Percentiles rank a stretch among this genome's conserved stretches.
These are phyloP conservation scores for Paecilomyces niveus DNA, from an alignment of 2,329 filamentous ascomycete genomes.

Conservation along the genomic window DNA sequence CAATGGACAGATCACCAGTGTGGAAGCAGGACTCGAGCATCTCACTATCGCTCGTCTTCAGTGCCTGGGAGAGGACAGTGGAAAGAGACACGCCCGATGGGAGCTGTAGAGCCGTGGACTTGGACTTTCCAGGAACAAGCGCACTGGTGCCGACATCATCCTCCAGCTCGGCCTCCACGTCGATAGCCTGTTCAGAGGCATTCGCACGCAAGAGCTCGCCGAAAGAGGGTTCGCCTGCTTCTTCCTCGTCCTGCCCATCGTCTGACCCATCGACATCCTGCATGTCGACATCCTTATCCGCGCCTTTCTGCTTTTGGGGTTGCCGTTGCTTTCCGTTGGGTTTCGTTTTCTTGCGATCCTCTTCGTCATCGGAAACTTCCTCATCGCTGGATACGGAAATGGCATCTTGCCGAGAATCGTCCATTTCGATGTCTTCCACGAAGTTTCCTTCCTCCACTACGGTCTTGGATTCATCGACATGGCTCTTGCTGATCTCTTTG, in stretches of 20 bases:
- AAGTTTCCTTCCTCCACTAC: conserved; percentile 46
- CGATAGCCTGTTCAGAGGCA: conserved; percentile 61
- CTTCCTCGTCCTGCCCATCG: conserved; percentile 31
- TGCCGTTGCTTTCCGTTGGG: background rate
- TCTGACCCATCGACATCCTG: conserved; percentile 21
- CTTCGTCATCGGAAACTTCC: conserved; percentile 19
- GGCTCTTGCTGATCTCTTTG: conserved; percentile 43
- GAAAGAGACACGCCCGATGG: conserved; percentile 75
- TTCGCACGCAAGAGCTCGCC: conserved; percentile 72
- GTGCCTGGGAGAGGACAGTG: conserved; percentile 86
- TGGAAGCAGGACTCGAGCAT: conserved; percentile 90
- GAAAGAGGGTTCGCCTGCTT: conserved; percentile 61
- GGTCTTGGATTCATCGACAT: conserved; percentile 52
- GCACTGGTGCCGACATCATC: conserved; percentile 35
- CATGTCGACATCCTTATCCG: conserved; percentile 35
- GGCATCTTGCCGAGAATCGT: conserved; percentile 23
- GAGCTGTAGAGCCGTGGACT: conserved; percentile 45
- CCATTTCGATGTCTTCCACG: conserved; percentile 31
- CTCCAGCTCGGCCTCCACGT: conserved; percentile 55
- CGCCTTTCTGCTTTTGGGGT: background rate
- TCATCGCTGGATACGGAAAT: conserved; percentile 19
- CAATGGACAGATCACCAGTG: conserved; percentile 65
- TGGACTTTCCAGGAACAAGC: conserved; percentile 39
- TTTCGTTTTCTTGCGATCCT: conserved; percentile 3
- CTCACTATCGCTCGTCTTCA: conserved; percentile 82